Evolutionary conservation across 1,139 yeast species (phyloP).

Genomic region (Yamadazyma spencermartinsiae): DNA sequence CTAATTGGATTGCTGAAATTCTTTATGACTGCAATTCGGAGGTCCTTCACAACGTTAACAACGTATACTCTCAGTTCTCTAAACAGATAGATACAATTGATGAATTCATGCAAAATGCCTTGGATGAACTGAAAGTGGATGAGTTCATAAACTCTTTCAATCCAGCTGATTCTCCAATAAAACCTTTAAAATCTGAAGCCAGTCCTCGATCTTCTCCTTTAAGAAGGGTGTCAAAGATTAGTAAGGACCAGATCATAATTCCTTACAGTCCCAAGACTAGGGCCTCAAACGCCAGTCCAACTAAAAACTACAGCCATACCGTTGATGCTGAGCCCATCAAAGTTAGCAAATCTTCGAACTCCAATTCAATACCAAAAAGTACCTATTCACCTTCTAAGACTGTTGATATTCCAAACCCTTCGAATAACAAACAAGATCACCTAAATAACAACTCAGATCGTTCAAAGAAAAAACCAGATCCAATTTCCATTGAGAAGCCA

Average conservation of each 20-base stretch:
- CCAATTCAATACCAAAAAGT: no score
- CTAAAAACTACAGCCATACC: neutral
- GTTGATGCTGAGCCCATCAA: no score
- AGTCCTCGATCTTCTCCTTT: neutral
- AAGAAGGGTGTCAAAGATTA: no score
- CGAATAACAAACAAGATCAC: no score
- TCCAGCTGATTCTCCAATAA: neutral
- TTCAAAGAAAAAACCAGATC: no score
- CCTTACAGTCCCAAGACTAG: neutral
- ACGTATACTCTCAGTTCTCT: conserved; percentile 20
- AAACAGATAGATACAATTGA: conserved; percentile 23
- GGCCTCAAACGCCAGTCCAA: neutral
- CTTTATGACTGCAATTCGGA: conserved; percentile 28
- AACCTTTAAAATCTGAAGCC: neutral
- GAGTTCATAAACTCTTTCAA: neutral
- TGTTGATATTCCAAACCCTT: no score
- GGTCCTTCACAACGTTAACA: conserved; percentile 26
- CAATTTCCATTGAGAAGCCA: no score
- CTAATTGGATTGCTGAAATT: conserved; percentile 40
- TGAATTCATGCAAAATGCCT: conserved; percentile 22
- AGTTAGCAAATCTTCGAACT: no score
- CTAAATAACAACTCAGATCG: no score
- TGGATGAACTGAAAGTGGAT: conserved; percentile 12
- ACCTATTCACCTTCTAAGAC: no score
- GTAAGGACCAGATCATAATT: neutral